These are phyloP conservation scores for Cladosporium sp. DNA, from an alignment of 2,329 filamentous ascomycete genomes.

Conservation along the genomic window DNA sequence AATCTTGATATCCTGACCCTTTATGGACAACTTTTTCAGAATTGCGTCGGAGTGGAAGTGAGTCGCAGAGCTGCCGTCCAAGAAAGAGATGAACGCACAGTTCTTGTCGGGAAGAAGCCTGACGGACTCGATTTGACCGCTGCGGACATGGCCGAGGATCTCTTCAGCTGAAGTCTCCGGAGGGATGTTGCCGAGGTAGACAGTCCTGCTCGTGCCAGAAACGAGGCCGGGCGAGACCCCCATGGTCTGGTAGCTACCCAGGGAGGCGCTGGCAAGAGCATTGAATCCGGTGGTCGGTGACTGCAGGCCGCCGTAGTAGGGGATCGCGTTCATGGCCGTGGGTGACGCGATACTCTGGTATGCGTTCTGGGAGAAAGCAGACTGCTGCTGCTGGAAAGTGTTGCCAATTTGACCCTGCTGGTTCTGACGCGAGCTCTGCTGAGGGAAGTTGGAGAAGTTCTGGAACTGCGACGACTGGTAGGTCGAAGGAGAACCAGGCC, in stretches of 20 bases:
- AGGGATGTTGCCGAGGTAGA: constrained; percentile 98
- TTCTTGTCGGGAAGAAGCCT: constrained; percentile 97
- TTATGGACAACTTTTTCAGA: constrained; percentile 98
- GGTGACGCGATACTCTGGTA: constrained; percentile 87
- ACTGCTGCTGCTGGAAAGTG: constrained; percentile 70
- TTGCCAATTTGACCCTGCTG: constrained; percentile 69
- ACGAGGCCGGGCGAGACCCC: constrained; percentile 77
- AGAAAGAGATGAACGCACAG: constrained; percentile 98
- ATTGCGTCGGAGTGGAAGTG: constrained; percentile 99
- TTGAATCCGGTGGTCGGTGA: constrained; percentile 80
- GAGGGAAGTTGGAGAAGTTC: constrained; percentile 75
- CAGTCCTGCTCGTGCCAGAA: constrained; percentile 89
- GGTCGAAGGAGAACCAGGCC: constrained; percentile 84
- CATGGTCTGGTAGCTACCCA: constrained; percentile 55
- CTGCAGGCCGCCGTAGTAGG: constrained; percentile 79
- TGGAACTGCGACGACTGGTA: constrained; percentile 93
- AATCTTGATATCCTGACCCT: constrained; percentile 98
- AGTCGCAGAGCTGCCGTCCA: constrained; percentile 95
- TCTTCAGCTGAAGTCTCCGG: constrained; percentile 96
- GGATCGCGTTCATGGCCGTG: constrained; percentile 76
- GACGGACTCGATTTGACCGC: constrained; percentile 98
- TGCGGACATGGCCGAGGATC: constrained; percentile 92
- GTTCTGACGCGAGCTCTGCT: constrained; percentile 51
- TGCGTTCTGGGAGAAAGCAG: constrained; percentile 71
- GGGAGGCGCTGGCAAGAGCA: constrained; percentile 54